Percentiles rank a stretch among this genome's conserved stretches.
These are phyloP conservation scores for Auxenochlorella pyrenoidosa DNA, from an alignment of 139 green algal genomes.

Conservation along the genomic window DNA sequence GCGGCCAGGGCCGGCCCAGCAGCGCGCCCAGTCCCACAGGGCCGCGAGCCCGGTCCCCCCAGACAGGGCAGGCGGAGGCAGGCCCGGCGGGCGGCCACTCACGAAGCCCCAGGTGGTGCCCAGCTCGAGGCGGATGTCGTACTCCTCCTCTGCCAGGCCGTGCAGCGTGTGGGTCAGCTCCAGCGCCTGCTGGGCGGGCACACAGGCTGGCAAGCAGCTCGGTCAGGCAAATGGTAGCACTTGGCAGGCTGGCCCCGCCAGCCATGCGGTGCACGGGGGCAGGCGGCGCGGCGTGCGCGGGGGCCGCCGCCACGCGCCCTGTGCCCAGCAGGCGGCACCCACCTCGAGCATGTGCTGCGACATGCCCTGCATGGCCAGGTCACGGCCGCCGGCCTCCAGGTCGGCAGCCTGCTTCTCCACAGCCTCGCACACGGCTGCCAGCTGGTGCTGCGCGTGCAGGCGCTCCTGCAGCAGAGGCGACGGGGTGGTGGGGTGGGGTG, in stretches of 20 bases:
- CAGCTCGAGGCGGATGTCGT: not conserved
- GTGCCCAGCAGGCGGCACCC: not conserved
- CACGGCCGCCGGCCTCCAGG: no score
- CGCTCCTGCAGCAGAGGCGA: not conserved
- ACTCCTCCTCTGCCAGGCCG: not conserved
- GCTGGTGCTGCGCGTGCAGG: constrained; percentile 15
- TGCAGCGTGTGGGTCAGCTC: constrained; percentile 5
- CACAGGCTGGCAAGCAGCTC: not conserved
- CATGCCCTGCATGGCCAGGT: not conserved
- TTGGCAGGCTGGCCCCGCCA: no score
- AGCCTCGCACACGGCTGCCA: not conserved
- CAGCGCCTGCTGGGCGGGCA: not conserved
- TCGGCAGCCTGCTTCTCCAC: no score
- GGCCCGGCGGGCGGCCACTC: not conserved
- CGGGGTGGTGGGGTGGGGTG: no score
- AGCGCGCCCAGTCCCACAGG: no score
- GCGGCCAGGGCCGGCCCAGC: no score
- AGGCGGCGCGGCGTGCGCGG: no score
- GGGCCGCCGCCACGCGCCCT: no score
- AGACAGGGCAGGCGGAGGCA: no score
- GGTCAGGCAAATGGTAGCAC: not conserved
- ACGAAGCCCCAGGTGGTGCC: not conserved
- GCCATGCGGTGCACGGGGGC: not conserved
- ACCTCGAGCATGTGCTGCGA: constrained; percentile 6
- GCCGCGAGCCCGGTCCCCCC: no score